Percentiles rank a stretch among this genome's conserved stretches.
Conservation (phyloP, 2,329 filamentous ascomycete species). For the Diaporthe velutina region DNA sequence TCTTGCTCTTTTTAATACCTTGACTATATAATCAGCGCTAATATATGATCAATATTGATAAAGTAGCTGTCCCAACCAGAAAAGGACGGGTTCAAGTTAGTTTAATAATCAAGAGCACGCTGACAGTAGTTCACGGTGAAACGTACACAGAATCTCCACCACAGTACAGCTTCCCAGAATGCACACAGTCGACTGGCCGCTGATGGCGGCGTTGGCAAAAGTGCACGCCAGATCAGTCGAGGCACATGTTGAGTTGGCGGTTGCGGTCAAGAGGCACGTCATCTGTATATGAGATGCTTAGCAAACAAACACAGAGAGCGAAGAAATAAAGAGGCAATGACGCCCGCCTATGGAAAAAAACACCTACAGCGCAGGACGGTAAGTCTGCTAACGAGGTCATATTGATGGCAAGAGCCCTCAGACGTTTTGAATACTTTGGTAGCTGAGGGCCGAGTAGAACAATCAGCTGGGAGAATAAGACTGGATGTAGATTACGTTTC, state of each 20-base stretch:
- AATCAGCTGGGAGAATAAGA: neutral
- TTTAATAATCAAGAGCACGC: neutral
- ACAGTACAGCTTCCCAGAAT: neutral
- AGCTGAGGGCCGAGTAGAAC: neutral
- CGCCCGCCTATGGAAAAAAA: neutral
- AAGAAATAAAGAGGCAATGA: neutral
- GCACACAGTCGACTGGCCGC: neutral
- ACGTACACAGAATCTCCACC: neutral
- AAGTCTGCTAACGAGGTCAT: neutral
- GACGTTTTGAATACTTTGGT: neutral
- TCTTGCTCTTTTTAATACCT: neutral
- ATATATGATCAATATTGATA: too few species aligned
- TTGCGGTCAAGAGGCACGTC: neutral
- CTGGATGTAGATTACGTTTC: too few species aligned
- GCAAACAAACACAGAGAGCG: neutral
- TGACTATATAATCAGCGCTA: too few species aligned
- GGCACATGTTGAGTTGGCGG: constrained; percentile 1
- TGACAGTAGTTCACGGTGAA: too few species aligned
- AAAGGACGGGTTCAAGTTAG: neutral
- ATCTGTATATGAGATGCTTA: neutral
- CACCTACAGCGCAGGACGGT: constrained; percentile 2
- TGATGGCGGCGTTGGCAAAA: neutral
- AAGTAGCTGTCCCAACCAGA: neutral
- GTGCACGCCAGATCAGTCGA: neutral
- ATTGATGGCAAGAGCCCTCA: neutral